These are phyloP conservation scores for Podospora anserina DNA, from an alignment of 495 filamentous ascomycete genomes.

Conservation along the genomic window DNA sequence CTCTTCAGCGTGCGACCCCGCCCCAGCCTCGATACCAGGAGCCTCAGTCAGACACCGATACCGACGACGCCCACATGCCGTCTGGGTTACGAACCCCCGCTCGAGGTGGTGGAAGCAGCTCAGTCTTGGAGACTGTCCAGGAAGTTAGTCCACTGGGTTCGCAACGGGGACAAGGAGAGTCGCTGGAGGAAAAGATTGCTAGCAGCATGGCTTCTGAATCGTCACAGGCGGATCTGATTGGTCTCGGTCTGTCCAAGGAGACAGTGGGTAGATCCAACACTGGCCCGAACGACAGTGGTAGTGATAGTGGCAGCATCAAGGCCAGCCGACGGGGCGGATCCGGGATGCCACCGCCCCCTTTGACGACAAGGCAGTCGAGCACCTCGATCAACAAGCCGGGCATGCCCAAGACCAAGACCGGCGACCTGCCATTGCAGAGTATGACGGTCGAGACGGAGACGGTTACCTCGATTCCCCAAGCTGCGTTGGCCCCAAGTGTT, in stretches of 20 bases:
- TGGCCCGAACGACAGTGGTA: slow-evolving; percentile 57
- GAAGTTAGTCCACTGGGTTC: slow-evolving; percentile 82
- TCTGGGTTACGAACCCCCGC: slow-evolving; percentile 61
- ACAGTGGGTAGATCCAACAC: slow-evolving; percentile 32
- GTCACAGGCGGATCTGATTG: slow-evolving; percentile 36
- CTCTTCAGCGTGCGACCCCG: slow-evolving; percentile 52
- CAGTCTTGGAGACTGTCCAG: slow-evolving; percentile 86
- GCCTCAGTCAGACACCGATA: slow-evolving; percentile 45
- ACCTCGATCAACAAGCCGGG: slow-evolving; percentile 42
- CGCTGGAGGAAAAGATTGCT: slow-evolving; percentile 47
- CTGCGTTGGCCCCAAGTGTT: slow-evolving; percentile 68
- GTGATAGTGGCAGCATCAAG: slow-evolving; percentile 55
- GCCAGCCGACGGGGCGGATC: slow-evolving; percentile 32
- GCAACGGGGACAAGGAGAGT: slow-evolving; percentile 52
- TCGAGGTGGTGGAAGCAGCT: slow-evolving; percentile 62
- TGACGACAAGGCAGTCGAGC: slow-evolving; percentile 45
- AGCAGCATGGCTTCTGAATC: slow-evolving; percentile 46
- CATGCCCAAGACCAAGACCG: slow-evolving; percentile 53
- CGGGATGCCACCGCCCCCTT: slow-evolving; percentile 36
- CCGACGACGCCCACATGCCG: slow-evolving; percentile 51
- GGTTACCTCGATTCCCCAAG: slow-evolving; percentile 85
- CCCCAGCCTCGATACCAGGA: slow-evolving; percentile 39
- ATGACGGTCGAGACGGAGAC: slow-evolving; percentile 99
- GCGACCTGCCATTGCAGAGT: slow-evolving; percentile 75
- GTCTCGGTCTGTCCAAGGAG: slow-evolving; percentile 32